These are phyloP conservation scores for Onygenales sp. DNA, from an alignment of 2,329 filamentous ascomycete genomes.

Conservation along the genomic window DNA sequence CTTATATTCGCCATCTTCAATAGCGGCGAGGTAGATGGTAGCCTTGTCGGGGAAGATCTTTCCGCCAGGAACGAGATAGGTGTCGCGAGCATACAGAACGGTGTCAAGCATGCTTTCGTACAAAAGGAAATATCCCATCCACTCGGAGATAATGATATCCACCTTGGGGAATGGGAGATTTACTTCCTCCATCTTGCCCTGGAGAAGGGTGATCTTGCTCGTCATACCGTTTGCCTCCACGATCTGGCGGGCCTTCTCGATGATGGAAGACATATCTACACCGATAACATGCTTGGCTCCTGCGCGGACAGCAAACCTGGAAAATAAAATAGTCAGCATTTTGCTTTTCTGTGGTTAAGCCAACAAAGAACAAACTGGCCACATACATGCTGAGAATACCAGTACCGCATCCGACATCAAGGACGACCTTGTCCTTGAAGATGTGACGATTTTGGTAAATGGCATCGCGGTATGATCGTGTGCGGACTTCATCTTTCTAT, in stretches of 20 bases:
- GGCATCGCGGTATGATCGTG: slow-evolving; percentile 89
- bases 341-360: slow-evolving; percentile 4
- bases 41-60: slow-evolving; percentile 99
- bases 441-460: slow-evolving; percentile 95
- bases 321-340: slow-evolving; percentile 11
- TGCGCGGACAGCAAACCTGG: slow-evolving; percentile 90
- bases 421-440: slow-evolving; percentile 85
- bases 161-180: slow-evolving; percentile 87
- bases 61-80: slow-evolving; percentile 75
- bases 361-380: not conserved
- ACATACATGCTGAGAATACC: slow-evolving; percentile 48
- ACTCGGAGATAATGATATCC: slow-evolving; percentile 99
- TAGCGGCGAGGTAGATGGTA: slow-evolving; percentile 91
- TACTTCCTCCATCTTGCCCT: slow-evolving; percentile 99
- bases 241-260: slow-evolving; percentile 95
- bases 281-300: slow-evolving; percentile 98
- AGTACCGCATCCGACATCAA: slow-evolving; percentile 95
- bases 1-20: slow-evolving; percentile 99
- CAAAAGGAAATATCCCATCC: slow-evolving; percentile 99
- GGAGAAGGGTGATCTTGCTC: slow-evolving; percentile 92
- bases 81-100: slow-evolving; percentile 90
- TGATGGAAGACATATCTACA: slow-evolving; percentile 99
- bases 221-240: slow-evolving; percentile 84
- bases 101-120: slow-evolving; percentile 99
- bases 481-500: slow-evolving; percentile 97